These are phyloP conservation scores for Clarireedia homoeocarpa DNA, from an alignment of 2,329 filamentous ascomycete species.

Conservation along the genomic window DNA sequence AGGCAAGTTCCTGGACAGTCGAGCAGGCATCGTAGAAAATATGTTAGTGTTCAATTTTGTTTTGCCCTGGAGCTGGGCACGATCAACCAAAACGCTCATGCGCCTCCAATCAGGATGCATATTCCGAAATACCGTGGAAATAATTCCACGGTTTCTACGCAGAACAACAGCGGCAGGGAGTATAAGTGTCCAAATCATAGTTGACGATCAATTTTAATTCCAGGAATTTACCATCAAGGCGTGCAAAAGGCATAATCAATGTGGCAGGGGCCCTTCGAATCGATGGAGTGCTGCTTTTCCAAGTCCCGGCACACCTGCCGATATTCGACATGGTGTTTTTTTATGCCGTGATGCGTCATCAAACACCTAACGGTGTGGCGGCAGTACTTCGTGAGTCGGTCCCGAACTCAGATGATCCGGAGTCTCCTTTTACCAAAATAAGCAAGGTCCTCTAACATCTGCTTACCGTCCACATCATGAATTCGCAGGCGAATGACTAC, in stretches of 20 bases:
- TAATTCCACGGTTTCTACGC: neutral
- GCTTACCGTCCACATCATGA: no score
- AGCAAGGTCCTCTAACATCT: neutral
- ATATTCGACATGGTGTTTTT: conserved; percentile 4
- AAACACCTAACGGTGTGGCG: conserved; percentile 9
- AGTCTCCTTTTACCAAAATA: neutral
- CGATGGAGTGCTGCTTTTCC: conserved; percentile 7
- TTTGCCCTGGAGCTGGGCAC: neutral
- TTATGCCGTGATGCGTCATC: conserved; percentile 9
- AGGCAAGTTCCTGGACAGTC: conserved; percentile 2
- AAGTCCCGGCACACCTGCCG: conserved; percentile 7
- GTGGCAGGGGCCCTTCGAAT: neutral
- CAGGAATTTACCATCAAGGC: neutral
- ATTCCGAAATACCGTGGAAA: neutral
- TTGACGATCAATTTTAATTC: neutral
- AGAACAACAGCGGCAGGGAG: neutral
- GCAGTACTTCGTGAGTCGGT: neutral
- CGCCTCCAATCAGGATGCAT: neutral
- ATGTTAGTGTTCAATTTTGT: neutral
- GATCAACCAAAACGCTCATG: neutral
- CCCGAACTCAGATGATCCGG: neutral
- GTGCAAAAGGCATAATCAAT: neutral
- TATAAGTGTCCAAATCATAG: neutral
- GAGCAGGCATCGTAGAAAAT: neutral
- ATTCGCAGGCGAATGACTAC: no score